These are phyloP conservation scores for Fusarium xyrophilum DNA, from an alignment of 2,329 filamentous ascomycete species.

Conservation along the genomic window DNA sequence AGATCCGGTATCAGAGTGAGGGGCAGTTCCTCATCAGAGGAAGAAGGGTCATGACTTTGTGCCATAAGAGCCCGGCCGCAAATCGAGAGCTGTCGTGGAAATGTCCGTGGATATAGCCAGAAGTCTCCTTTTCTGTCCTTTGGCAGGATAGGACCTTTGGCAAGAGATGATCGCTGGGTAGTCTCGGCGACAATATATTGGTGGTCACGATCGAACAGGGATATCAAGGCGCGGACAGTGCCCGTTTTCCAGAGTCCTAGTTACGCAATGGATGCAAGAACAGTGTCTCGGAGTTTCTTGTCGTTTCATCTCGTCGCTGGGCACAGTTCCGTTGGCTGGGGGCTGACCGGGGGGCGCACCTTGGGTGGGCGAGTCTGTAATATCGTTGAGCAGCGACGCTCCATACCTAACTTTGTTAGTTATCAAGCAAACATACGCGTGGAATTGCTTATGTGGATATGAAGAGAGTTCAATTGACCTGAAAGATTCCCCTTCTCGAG, in stretches of 20 bases:
- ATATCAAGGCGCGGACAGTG: conserved; percentile 54
- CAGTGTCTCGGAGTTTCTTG: conserved; percentile 40
- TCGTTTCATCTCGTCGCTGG: not conserved
- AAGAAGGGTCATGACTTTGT: not conserved
- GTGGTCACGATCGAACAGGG: conserved; percentile 56
- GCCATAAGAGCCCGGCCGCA: conserved; percentile 41
- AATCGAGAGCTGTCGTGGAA: conserved; percentile 39
- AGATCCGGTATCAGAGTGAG: conserved; percentile 48
- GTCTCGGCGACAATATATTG: conserved; percentile 61
- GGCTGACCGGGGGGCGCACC: conserved; percentile 2
- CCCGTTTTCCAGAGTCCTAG: conserved; percentile 54
- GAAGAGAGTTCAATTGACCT: conserved; percentile 12
- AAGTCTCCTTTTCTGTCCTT: conserved; percentile 23
- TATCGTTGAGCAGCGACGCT: conserved; percentile 19
- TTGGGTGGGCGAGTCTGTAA: conserved; percentile 10
- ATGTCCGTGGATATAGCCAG: conserved; percentile 38
- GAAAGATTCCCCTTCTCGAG: conserved; percentile 25
- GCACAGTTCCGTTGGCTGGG: not conserved
- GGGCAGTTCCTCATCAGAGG: conserved; percentile 34
- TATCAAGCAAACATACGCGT: not conserved
- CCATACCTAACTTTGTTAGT: conserved; percentile 19
- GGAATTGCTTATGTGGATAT: not conserved
- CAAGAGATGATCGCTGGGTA: conserved; percentile 48
- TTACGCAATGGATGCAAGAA: conserved; percentile 57
- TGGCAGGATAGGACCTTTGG: conserved; percentile 38